Evolutionary conservation across 2,329 filamentous ascomycete species (phyloP).

Genomic region (Pseudopyricularia javanii): DNA sequence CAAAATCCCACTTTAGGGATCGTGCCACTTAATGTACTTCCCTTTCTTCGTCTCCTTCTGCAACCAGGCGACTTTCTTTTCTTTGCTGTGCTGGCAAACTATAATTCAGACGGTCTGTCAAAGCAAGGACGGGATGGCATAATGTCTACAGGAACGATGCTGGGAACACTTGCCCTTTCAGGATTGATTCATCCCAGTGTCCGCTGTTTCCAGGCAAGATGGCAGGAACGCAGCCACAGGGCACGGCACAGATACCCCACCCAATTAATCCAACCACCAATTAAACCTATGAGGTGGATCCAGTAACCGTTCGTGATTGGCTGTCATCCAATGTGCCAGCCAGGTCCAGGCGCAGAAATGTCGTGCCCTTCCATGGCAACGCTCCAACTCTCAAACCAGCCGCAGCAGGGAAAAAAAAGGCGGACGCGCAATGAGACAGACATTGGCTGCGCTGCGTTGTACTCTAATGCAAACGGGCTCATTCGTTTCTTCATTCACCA

Average conservation of each 20-base stretch:
- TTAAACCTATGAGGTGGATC: background rate
- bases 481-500: background rate
- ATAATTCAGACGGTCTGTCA: too few relatives aligned
- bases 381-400: background rate
- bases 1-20: too few relatives aligned
- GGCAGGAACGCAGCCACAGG: background rate
- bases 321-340: background rate
- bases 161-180: background rate
- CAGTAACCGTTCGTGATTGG: background rate
- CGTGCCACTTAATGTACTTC: too few relatives aligned
- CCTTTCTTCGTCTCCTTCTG: too few relatives aligned
- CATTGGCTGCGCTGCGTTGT: background rate
- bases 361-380: background rate
- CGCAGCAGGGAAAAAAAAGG: background rate
- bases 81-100: too few relatives aligned
- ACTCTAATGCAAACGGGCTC: too few relatives aligned
- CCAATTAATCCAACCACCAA: background rate
- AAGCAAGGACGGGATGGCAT: too few relatives aligned
- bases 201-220: background rate
- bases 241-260: background rate
- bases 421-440: background rate
- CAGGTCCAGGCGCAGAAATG: background rate
- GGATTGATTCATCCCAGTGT: background rate
- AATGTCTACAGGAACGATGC: too few relatives aligned
- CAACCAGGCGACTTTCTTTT: too few relatives aligned